Conservation (phyloP, 805 yeast species). For the Cyberlindnera americana region DNA sequence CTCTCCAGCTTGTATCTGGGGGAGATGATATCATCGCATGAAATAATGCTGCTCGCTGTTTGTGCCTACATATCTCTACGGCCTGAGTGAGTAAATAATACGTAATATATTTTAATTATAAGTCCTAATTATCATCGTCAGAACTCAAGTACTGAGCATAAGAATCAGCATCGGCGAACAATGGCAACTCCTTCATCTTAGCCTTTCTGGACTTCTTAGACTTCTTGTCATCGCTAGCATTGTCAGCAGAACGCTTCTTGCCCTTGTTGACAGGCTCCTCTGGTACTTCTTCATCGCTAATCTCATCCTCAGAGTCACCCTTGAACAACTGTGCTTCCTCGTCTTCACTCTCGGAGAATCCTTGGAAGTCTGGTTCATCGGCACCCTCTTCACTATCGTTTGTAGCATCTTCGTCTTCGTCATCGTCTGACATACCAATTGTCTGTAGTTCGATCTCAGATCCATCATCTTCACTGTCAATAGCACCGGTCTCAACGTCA, state of each 20-base stretch:
- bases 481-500: conserved; percentile 32
- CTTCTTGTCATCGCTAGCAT: conserved; percentile 17
- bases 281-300: conserved; percentile 33
- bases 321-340: conserved; percentile 36
- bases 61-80: too few relatives aligned
- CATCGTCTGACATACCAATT: conserved; percentile 26
- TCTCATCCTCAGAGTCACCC: conserved; percentile 36
- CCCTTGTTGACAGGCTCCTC: conserved; percentile 24
- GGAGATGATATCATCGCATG: too few relatives aligned
- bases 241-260: conserved; percentile 29
- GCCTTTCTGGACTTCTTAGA: conserved; percentile 41
- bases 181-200: conserved; percentile 67
- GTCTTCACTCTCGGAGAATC: conserved; percentile 35
- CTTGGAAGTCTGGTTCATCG: conserved; percentile 27
- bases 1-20: too few relatives aligned
- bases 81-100: too few relatives aligned
- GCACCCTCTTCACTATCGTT: conserved; percentile 2
- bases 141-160: conserved; percentile 70
- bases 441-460: conserved; percentile 28
- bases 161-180: conserved; percentile 86
- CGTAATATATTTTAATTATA: too few relatives aligned
- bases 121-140: conserved; percentile 57
- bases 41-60: too few relatives aligned
- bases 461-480: conserved; percentile 16
- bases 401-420: conserved; percentile 36